Conservation (phyloP, 2,329 filamentous ascomycete genomes). For the Xylaria sp. region DNA sequence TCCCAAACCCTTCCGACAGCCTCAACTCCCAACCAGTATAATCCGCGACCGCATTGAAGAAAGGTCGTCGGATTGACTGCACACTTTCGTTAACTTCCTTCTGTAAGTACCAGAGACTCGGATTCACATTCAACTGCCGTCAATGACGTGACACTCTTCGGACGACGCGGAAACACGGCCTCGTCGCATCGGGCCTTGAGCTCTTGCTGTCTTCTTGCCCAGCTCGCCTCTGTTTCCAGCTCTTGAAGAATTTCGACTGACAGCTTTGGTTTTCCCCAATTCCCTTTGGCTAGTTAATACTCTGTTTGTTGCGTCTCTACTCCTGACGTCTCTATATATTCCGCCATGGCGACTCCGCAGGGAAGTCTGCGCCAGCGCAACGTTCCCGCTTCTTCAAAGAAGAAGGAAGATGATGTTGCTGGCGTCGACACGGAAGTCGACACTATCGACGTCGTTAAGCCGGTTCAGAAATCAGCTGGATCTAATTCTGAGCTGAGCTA, state of each 20-base stretch:
- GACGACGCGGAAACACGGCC: no score
- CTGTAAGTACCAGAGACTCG: slow-evolving; percentile 8
- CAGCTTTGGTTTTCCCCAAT: not conserved
- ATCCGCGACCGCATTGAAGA: slow-evolving; percentile 5
- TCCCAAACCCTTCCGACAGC: slow-evolving; percentile 5
- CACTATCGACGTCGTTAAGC: slow-evolving; percentile 36
- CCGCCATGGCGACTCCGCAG: slow-evolving; percentile 46
- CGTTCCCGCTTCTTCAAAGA: slow-evolving; percentile 43
- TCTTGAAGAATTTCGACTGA: not conserved
- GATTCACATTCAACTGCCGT: not conserved
- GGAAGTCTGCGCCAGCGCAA: slow-evolving; percentile 57
- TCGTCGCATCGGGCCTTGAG: not conserved
- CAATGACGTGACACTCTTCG: not conserved
- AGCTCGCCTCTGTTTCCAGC: not conserved
- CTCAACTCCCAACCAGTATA: slow-evolving; percentile 9
- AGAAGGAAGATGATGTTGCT: slow-evolving; percentile 42
- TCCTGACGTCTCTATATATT: slow-evolving; percentile 4
- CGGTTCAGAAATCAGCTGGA: slow-evolving; percentile 33
- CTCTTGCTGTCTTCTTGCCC: not conserved
- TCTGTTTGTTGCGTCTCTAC: slow-evolving; percentile 4
- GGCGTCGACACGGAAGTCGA: slow-evolving; percentile 46
- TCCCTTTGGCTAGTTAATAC: not conserved
- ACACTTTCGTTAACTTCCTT: slow-evolving; percentile 6
- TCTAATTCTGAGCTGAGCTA: slow-evolving; percentile 71
- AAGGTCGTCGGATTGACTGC: slow-evolving; percentile 11